phyloP scores from a whole-genome alignment of 2,329 filamentous ascomycete genomes.

The Xylariaceae sp. region DNA sequence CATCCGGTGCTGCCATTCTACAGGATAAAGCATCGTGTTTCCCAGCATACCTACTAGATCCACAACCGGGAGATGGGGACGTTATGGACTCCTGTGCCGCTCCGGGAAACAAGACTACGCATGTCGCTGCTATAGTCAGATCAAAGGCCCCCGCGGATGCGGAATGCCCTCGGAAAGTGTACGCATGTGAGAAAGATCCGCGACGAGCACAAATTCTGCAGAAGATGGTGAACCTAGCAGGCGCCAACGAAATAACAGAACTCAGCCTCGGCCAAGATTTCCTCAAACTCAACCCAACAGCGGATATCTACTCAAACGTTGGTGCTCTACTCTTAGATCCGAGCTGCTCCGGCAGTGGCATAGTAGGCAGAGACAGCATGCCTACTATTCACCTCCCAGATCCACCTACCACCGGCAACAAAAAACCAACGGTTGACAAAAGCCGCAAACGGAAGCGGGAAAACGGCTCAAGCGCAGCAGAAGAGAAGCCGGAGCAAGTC shows the following conservation, averaged over 20 bases:
- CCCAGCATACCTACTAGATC: conserved; percentile 81
- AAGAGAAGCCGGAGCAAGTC: conserved; percentile 23
- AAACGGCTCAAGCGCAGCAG: conserved; percentile 27
- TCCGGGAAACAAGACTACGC: conserved; percentile 96
- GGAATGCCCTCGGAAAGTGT: conserved; percentile 47
- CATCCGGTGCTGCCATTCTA: conserved; percentile 73
- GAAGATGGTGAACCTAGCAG: conserved; percentile 79
- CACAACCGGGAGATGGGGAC: conserved; percentile 63
- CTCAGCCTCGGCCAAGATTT: conserved; percentile 79
- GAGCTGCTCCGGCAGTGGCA: conserved; percentile 93
- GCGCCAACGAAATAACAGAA: conserved; percentile 61
- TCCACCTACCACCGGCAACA: conserved; percentile 33
- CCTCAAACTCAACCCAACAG: conserved; percentile 64
- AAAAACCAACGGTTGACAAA: conserved; percentile 28
- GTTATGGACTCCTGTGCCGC: conserved; percentile 92
- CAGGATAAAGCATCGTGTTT: conserved; percentile 98
- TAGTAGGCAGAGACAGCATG: conserved; percentile 80
- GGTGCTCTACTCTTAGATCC: conserved; percentile 82
- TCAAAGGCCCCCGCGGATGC: conserved; percentile 37
- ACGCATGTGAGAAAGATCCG: conserved; percentile 75
- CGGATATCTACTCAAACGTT: conserved; percentile 63
- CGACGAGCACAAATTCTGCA: conserved; percentile 69
- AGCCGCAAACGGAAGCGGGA: conserved; percentile 45
- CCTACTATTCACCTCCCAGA: conserved; percentile 61
- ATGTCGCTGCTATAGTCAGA: conserved; percentile 72